Percentiles rank a stretch among this genome's conserved stretches.
phyloP scores from a whole-genome alignment of 2,329 filamentous ascomycete species.

The Ampelomyces quisqualis region DNA sequence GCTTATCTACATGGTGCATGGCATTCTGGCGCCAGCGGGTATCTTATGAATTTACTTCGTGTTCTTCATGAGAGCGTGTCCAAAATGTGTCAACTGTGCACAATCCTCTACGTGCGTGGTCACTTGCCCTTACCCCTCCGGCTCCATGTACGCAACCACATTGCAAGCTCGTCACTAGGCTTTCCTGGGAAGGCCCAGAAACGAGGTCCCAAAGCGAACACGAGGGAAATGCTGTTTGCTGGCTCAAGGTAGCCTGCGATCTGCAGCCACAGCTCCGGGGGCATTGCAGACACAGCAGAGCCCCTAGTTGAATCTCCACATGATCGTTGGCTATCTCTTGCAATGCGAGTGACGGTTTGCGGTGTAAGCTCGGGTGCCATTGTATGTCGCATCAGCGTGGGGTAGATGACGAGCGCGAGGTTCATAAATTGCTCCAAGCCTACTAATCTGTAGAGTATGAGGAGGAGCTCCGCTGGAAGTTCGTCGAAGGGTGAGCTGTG shows the following conservation, averaged over 20 bases:
- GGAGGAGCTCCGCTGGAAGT: slow-evolving; percentile 51
- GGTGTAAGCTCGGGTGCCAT: slow-evolving; percentile 33
- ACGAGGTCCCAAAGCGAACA: slow-evolving; percentile 29
- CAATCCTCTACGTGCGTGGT: too few species aligned
- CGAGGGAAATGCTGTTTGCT: slow-evolving; percentile 43
- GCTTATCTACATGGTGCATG: slow-evolving; percentile 3
- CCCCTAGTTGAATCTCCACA: background rate
- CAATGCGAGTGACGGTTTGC: slow-evolving; percentile 29
- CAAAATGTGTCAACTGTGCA: too few species aligned
- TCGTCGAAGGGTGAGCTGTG: slow-evolving; percentile 33
- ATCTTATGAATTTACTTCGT: slow-evolving; percentile 1
- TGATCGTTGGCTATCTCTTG: slow-evolving; percentile 4
- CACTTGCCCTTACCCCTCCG: slow-evolving; percentile 10
- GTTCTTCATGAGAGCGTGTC: too few species aligned
- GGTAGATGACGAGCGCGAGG: slow-evolving; percentile 51
- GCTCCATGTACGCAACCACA: slow-evolving; percentile 18
- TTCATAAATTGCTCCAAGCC: slow-evolving; percentile 46
- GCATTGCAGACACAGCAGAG: slow-evolving; percentile 25
- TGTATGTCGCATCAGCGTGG: slow-evolving; percentile 43
- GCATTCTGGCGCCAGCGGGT: slow-evolving; percentile 1
- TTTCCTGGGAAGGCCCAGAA: slow-evolving; percentile 16
- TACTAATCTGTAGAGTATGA: slow-evolving; percentile 48
- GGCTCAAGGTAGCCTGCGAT: slow-evolving; percentile 44
- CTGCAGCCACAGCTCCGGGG: slow-evolving; percentile 46
- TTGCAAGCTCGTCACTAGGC: slow-evolving; percentile 15